Base-by-base conservation (phyloP, 2,329 filamentous ascomycete species). In the Aspergillus arachidicola region DNA sequence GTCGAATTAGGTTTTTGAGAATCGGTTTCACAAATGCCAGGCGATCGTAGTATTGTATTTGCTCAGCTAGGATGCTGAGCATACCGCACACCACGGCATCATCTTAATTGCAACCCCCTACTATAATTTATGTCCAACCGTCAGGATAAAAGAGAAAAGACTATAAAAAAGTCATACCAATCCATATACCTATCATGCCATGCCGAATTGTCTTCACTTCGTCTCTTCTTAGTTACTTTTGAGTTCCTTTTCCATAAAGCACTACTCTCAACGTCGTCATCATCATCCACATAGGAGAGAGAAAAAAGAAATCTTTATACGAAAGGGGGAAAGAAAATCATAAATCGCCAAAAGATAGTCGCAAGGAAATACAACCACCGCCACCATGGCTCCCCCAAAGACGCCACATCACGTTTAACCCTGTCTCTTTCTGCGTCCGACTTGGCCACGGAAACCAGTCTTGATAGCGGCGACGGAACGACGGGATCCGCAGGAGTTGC, bases 371-470 rank as follows among this genome's bases (percentile, higher is more conserved):
- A 62, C 59, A 57, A 62, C 60, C 60, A 58, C 59, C 36, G 46
- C 38, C 61, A 51, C 61, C 59, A 50, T 56, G 28, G 51, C 61
- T 61, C 59, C 61, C 59, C 61, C 43, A 55, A 57, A 62, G 54
- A 51, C 41, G 48, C 45, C 51, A 53, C 26, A 28, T 5, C 21
- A 58, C 62, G 61, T 72, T 86, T 93, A 96, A 81, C 86, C 91
- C 81, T 92, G 88, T 88, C 96, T 96, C 86, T 89, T 95, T 87
- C 95, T 91, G 91, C 97, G 97, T 80, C 95, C 95, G 81, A 99
- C 92, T 84, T 98, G 95, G 81, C 95, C 95, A 76, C 94, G 96
- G 93, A 99, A 99, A 93, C 95, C 95, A 66, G 93, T 97, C 90
- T 99, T 99, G 91, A 99, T 99, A 71, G 95, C 94, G 65, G 93